Percentiles rank a stretch among this genome's conserved stretches.
These are phyloP conservation scores for Penicillium coprophilum DNA, from an alignment of 495 filamentous ascomycete genomes.

Conservation along the genomic window DNA sequence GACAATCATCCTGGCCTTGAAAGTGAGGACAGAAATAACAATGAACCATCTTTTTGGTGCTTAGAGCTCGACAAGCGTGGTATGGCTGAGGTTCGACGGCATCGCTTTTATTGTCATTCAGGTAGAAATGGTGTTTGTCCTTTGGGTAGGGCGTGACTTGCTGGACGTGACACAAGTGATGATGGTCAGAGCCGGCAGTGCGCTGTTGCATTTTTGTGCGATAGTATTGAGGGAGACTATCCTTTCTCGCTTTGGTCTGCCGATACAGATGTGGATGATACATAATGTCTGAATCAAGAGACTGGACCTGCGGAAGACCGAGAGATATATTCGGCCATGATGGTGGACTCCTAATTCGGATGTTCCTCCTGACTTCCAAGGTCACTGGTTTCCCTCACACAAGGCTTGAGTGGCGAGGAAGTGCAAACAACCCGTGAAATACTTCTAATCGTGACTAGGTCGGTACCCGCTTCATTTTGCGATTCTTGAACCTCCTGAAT, in stretches of 20 bases:
- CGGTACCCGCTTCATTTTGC: background rate
- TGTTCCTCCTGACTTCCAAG: background rate
- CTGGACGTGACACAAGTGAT: background rate
- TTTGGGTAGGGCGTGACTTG: background rate
- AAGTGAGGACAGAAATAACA: background rate
- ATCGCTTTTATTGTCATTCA: background rate
- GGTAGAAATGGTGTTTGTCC: background rate
- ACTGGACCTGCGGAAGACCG: background rate
- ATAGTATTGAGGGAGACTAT: background rate
- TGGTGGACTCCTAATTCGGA: background rate
- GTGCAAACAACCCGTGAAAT: background rate
- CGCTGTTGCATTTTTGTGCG: too few species aligned
- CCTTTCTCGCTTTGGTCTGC: background rate
- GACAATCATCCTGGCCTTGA: background rate
- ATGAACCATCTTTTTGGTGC: background rate
- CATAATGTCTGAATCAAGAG: slow-evolving; percentile 1
- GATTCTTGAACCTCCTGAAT: background rate
- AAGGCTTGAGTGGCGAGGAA: background rate
- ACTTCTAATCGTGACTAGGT: slow-evolving; percentile 5
- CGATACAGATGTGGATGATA: background rate
- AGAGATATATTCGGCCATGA: background rate
- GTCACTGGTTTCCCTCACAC: slow-evolving; percentile 1
- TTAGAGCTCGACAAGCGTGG: background rate
- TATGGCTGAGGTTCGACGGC: background rate
- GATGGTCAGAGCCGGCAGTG: background rate